Evolutionary conservation across 75 land plant species (phyloP).

Genomic region (Picea sitchensis): DNA sequence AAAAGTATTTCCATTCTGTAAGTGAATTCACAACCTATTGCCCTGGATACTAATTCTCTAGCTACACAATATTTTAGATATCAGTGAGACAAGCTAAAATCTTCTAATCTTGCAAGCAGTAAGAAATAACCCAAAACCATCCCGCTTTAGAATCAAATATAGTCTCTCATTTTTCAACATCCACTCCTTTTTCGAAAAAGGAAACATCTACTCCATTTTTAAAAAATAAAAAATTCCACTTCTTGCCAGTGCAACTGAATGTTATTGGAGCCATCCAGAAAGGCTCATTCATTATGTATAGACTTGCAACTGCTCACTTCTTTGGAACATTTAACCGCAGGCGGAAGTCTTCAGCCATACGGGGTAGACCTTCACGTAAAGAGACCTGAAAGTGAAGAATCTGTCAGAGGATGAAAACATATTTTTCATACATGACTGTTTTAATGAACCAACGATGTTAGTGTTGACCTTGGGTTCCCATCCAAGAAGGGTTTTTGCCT

Average conservation of each 20-base stretch:
- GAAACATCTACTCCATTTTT: too few species aligned
- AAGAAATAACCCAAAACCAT: too few species aligned
- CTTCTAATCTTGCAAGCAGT: too few species aligned
- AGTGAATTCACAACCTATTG: too few species aligned
- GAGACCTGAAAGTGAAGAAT: constrained; percentile 22
- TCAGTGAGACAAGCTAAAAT: too few species aligned
- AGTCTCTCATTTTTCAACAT: too few species aligned
- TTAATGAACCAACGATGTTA: background rate
- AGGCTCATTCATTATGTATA: background rate
- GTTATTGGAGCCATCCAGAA: background rate
- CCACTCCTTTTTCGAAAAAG: too few species aligned
- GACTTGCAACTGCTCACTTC: constrained; percentile 8
- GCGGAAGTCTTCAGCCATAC: constrained; percentile 86
- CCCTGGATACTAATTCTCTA: too few species aligned
- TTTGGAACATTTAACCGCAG: constrained; percentile 47
- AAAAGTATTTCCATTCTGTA: too few species aligned
- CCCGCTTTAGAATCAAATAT: too few species aligned
- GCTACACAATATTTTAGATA: too few species aligned
- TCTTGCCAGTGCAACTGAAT: background rate
- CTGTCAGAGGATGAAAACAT: background rate
- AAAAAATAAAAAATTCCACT: background rate
- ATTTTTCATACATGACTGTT: background rate
- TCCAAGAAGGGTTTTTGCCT: constrained; percentile 71
- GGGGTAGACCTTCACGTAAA: constrained; percentile 81
- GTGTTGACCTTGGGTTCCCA: constrained; percentile 76